Evolutionary conservation across 2,329 filamentous ascomycete genomes (phyloP), one percentile per base, ranked within the genome.

Genomic region (Claviceps sp.): DNA sequence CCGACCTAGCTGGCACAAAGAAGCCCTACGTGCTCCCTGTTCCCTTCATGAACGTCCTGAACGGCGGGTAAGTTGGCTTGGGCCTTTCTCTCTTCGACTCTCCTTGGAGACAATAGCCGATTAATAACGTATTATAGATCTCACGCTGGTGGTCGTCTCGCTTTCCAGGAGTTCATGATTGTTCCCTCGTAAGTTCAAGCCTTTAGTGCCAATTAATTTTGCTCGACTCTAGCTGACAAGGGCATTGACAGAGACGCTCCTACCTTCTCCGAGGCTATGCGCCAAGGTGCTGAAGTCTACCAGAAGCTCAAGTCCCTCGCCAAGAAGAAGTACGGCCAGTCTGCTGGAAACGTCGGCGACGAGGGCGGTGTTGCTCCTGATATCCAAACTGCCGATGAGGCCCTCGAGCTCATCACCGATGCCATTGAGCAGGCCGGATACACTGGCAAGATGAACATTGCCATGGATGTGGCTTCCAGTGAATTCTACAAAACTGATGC

Each of bases 291-390:
- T 64, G 93, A 98, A 76, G 89, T 96, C 65, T 98, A 98, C 85
- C 91, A 97, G 75, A 86, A 87, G 75, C 87, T 98, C 65, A 98
- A 98, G 86, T 66, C 79, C 64, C 82, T 97, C 57, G 90, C 93
- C 71, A 97, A 97, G 87, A 93, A 96, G 87, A 93, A 88, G 81
- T 98, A 98, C 72, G 93, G 93, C 69, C 91, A 95, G 75, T 96
- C 93, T 59, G 93, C 93, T 60, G 93, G 91, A 71, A 98, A 98
- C 72, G 93, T 98, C 61, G 93, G 93, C 74, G 93, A 98, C 70
- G 93, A 98, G 84, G 93, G 93, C 80, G 93, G 93, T 85, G 93
- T 98, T 67, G 93, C 93, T 63, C 93, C 93, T 63, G 90, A 97
- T 82, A 97, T 98, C 68, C 89, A 96, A 79, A 94, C 88, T 62